Percentiles rank a stretch among this genome's conserved stretches.
Conservation (phyloP, 192 early-diverging fungal species). For the Entomortierella lignicola region DNA sequence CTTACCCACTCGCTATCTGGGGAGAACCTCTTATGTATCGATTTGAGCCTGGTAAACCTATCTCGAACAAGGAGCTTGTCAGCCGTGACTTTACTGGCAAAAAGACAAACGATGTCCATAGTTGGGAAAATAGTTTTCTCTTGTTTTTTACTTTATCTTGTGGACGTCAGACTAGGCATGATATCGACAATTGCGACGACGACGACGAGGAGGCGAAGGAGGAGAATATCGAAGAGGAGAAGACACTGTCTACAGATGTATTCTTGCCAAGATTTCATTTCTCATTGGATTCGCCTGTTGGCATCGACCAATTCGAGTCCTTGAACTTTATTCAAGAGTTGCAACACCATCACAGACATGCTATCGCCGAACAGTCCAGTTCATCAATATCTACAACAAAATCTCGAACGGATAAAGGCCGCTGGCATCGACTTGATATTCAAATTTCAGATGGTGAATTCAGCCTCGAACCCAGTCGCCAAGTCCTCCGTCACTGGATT, state of each 20-base stretch:
- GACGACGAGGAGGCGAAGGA: background rate
- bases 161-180: conserved; percentile 11
- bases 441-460: conserved; percentile 31
- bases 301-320: conserved; percentile 38
- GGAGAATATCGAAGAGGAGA: background rate
- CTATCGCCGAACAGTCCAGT: background rate
- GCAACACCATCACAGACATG: background rate
- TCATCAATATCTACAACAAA: too few species aligned
- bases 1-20: conserved; percentile 42
- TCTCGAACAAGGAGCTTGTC: conserved; percentile 10
- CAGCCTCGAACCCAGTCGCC: background rate
- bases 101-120: conserved; percentile 26
- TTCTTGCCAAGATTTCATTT: conserved; percentile 49
- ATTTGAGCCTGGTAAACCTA: conserved; percentile 42
- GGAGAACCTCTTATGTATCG: conserved; percentile 36
- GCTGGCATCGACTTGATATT: conserved; percentile 42
- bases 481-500: conserved; percentile 38
- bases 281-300: conserved; percentile 30
- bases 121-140: conserved; percentile 39
- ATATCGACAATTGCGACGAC: background rate
- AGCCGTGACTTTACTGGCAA: conserved; percentile 11
- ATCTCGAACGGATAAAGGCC: conserved; percentile 23
- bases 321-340: conserved; percentile 18
- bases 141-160: conserved; percentile 21
- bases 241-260: conserved; percentile 24